phyloP scores from a whole-genome alignment of 345 rosid genomes.

The Raphanus raphanistrum region DNA sequence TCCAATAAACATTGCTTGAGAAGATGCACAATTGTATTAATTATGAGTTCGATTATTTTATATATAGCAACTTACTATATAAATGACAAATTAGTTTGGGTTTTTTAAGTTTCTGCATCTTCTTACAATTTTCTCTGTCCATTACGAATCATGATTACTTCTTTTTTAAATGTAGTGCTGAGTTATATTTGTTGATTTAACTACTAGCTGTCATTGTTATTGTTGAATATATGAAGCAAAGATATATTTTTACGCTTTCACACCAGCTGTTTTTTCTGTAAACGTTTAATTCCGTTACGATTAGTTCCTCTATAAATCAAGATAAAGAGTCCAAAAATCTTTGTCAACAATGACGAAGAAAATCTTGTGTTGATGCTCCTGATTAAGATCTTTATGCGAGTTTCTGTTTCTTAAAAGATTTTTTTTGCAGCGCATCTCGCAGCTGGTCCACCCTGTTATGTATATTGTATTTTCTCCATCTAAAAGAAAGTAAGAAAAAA shows the following conservation, averaged over 20 bases:
- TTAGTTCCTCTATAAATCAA: neutral
- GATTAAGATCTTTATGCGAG: neutral
- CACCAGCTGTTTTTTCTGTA: neutral
- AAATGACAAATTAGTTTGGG: slow-evolving; percentile 14
- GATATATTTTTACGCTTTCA: neutral
- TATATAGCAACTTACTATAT: slow-evolving; percentile 2
- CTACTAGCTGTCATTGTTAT: neutral
- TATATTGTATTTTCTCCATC: neutral
- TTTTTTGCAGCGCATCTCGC: neutral
- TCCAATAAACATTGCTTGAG: slow-evolving; percentile 4
- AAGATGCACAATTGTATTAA: neutral
- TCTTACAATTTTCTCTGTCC: neutral
- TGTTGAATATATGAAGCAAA: neutral
- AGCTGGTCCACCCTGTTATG: neutral
- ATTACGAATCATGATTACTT: neutral
- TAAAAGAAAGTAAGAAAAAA: neutral
- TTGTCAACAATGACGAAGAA: neutral
- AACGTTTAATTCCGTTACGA: neutral
- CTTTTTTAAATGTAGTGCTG: neutral
- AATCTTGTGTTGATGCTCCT: neutral
- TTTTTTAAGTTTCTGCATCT: neutral
- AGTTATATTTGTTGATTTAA: neutral
- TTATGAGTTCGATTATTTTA: neutral
- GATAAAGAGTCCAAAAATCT: neutral
- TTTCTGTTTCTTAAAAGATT: neutral